Evolutionary conservation across 192 early-diverging fungal species (phyloP).

Genomic region (Linnemannia schmuckeri): DNA sequence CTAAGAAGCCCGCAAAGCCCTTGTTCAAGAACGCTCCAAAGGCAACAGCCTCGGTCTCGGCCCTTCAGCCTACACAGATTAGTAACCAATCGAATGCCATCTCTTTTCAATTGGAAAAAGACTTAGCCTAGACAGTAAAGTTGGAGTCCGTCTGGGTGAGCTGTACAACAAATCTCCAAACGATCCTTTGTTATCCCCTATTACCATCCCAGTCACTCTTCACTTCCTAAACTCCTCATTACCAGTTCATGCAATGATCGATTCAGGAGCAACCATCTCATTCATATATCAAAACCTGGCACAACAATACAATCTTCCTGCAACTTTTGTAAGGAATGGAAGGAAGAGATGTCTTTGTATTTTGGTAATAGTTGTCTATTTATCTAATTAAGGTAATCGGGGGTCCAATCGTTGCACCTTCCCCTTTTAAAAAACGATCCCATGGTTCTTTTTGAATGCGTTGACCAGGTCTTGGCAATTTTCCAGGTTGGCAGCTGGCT

Average conservation of each 20-base stretch:
- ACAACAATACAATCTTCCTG: neutral
- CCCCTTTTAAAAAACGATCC: no score
- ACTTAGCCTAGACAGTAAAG: slow-evolving; percentile 7
- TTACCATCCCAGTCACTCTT: slow-evolving; percentile 4
- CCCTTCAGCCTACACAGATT: neutral
- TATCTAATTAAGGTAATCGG: no score
- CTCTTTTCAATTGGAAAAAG: slow-evolving; percentile 1
- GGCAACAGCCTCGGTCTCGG: no score
- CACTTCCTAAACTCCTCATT: slow-evolving; percentile 1
- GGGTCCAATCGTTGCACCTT: no score
- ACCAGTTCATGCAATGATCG: slow-evolving; percentile 2
- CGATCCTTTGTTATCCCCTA: neutral
- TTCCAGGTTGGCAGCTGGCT: no score
- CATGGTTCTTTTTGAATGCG: no score
- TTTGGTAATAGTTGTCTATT: no score
- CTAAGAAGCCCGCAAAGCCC: no score
- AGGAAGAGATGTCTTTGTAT: no score
- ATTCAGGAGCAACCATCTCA: slow-evolving; percentile 5
- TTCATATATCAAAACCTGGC: slow-evolving; percentile 13
- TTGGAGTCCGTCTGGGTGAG: slow-evolving; percentile 6
- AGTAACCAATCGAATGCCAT: neutral
- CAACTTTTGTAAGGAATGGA: no score
- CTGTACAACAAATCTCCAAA: neutral
- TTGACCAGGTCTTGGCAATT: no score
- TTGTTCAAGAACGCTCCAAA: no score